Evolutionary conservation across 2,329 filamentous ascomycete genomes (phyloP).

Genomic region (Aspergillus ochraceus): DNA sequence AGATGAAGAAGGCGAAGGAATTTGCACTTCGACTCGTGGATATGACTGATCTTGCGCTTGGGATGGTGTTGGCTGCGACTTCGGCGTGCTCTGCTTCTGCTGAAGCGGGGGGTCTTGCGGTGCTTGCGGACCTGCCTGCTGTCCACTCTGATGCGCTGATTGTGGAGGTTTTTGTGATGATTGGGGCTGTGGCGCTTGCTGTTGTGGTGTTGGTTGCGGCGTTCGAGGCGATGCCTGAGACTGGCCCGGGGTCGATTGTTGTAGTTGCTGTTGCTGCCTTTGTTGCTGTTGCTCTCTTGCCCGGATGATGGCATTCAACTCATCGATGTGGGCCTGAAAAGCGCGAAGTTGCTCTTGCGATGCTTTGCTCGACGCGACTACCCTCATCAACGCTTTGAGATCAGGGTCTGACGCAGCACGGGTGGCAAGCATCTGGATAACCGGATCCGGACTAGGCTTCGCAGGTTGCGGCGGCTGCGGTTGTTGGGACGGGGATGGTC

Average conservation of each 20-base stretch:
- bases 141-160: slow-evolving; percentile 8
- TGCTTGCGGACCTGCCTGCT: slow-evolving; percentile 5
- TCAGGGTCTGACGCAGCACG: slow-evolving; percentile 50
- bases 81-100: slow-evolving; percentile 2
- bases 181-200: slow-evolving; percentile 9
- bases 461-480: slow-evolving; percentile 35
- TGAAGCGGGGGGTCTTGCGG: background rate
- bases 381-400: slow-evolving; percentile 52
- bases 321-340: slow-evolving; percentile 53
- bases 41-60: slow-evolving; percentile 12
- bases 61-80: slow-evolving; percentile 6
- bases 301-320: slow-evolving; percentile 51
- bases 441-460: slow-evolving; percentile 50
- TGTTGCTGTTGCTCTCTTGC: slow-evolving; percentile 43
- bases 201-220: slow-evolving; percentile 15
- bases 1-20: slow-evolving; percentile 8
- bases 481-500: slow-evolving; percentile 29
- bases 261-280: slow-evolving; percentile 31
- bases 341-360: slow-evolving; percentile 50
- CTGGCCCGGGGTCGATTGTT: slow-evolving; percentile 17
- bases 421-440: slow-evolving; percentile 55
- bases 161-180: slow-evolving; percentile 14
- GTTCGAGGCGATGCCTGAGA: slow-evolving; percentile 19
- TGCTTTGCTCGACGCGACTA: slow-evolving; percentile 52
- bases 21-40: slow-evolving; percentile 23